Percentiles rank a stretch among this genome's conserved stretches.
Conservation (phyloP, 768 basidiomycete species). For the Mycena amicta region DNA sequence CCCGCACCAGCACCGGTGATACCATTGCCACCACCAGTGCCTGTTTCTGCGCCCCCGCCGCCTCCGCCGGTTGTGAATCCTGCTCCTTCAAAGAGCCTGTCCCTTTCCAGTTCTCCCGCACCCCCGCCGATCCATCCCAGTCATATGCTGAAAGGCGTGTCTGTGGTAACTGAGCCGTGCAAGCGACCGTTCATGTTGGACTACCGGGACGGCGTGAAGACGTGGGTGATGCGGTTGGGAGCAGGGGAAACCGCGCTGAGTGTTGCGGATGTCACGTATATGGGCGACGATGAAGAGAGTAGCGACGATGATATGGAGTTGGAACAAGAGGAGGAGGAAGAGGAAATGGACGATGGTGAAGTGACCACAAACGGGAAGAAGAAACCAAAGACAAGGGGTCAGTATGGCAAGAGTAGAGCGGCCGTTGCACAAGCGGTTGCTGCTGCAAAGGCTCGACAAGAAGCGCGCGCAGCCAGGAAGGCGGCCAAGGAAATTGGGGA, state of each 20-base stretch:
- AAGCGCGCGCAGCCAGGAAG: slow-evolving; percentile 38
- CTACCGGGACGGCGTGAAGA: slow-evolving; percentile 69
- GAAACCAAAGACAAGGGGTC: slow-evolving; percentile 44
- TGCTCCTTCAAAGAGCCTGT: slow-evolving; percentile 22
- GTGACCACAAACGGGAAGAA: slow-evolving; percentile 42
- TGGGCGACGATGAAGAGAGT: slow-evolving; percentile 60
- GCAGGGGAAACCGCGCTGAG: slow-evolving; percentile 58
- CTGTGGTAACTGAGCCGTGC: slow-evolving; percentile 58
- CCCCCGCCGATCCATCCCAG: slow-evolving; percentile 37
- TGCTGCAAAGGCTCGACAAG: slow-evolving; percentile 25
- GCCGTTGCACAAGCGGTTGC: slow-evolving; percentile 28
- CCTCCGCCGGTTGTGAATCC: slow-evolving; percentile 27
- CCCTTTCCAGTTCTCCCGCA: slow-evolving; percentile 42
- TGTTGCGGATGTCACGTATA: slow-evolving; percentile 55
- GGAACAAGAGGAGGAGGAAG: slow-evolving; percentile 47
- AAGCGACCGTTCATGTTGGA: slow-evolving; percentile 63
- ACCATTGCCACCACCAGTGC: slow-evolving; percentile 25
- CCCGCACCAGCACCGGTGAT: slow-evolving; percentile 31
- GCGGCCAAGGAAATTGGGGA: slow-evolving; percentile 53
- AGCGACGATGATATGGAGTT: slow-evolving; percentile 50
- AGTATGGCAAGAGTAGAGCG: slow-evolving; percentile 35
- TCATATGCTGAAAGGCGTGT: slow-evolving; percentile 55
- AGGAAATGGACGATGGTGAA: slow-evolving; percentile 50
- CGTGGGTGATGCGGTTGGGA: slow-evolving; percentile 68
- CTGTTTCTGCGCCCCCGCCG: slow-evolving; percentile 26